Base-by-base conservation (phyloP, 371 early-diverging fungal genomes). In the Mucor sp. region DNA sequence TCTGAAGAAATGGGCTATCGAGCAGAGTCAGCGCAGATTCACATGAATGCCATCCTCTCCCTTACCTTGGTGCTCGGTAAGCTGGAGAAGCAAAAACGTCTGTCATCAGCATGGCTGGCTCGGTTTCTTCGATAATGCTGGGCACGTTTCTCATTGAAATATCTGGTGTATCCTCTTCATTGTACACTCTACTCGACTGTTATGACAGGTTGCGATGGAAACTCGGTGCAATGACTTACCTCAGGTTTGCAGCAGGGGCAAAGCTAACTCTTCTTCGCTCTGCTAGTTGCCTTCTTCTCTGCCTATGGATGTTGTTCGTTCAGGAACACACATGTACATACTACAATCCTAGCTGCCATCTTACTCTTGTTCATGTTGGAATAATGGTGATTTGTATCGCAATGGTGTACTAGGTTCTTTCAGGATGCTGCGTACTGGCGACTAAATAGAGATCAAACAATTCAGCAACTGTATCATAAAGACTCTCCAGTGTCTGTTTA, bases 341-440 rank as follows among this genome's bases (percentile, higher is more conserved):
- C 9, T 0, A 35, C 17, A n/a, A 9, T 57, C 6, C 0, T 27
- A 8, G 2, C 17, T 30, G 32, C 8, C 2, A n/a, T 25, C 55
- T 39, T 65, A 65, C 65, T 43, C 65, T 65, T 57, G 65, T n/a
- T 65, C 65, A 11, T 65, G 65, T 19, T 58, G 58, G 50, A 58
- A 65, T 25, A 59, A 37, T 15, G 65, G 59, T 35, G 65, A 65
- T 33, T 58, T 65, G 41, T 58, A 65, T 59, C 65, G 25, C 14
- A 59, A 25, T 25, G 65, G 65, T 27, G 65, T 58, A 27, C 48
- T 19, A 21, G 65, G 6, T 17, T 19, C 65, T 19, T 58, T 58
- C 4, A 65, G 27, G 12, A 65, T 65, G 17, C 65, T 65, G 59
- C 58, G 58, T 33, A 30, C 48, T 35, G 65, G 65, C 7, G 65